These are phyloP conservation scores for Citrullus mucosospermus DNA, from an alignment of 306 rosid genomes.

Conservation along the genomic window DNA sequence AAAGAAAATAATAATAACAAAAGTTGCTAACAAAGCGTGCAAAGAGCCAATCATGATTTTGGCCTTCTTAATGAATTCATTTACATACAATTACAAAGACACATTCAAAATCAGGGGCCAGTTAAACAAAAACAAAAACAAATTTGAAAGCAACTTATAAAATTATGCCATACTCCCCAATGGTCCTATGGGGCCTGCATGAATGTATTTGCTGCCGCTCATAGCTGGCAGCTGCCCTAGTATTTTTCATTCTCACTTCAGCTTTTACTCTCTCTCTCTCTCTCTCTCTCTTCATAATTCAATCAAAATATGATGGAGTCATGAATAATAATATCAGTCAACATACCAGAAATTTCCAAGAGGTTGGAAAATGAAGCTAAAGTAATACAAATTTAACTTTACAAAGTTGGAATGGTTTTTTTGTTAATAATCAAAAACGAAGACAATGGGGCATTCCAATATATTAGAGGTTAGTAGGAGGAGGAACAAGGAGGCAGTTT, in stretches of 20 bases:
- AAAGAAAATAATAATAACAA: neutral
- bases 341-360: neutral
- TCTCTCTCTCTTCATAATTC: neutral
- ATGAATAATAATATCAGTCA: neutral
- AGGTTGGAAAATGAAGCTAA: neutral
- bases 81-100: neutral
- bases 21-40: constrained; percentile 6
- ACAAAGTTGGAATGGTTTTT: neutral
- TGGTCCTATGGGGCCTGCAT: constrained; percentile 4
- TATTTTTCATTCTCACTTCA: neutral
- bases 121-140: neutral
- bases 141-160: neutral
- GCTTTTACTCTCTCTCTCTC: neutral
- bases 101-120: neutral
- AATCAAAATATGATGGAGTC: neutral
- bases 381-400: neutral
- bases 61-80: neutral
- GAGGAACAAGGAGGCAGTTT: neutral
- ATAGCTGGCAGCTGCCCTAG: constrained; percentile 9
- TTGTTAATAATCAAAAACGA: neutral
- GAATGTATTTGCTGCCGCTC: constrained; percentile 4
- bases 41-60: constrained; percentile 1
- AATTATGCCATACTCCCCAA: neutral
- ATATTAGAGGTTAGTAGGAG: neutral
- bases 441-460: neutral